Evolutionary conservation across 1,284 basidiomycete genomes (phyloP).

Genomic region (Sparassis latifolia): DNA sequence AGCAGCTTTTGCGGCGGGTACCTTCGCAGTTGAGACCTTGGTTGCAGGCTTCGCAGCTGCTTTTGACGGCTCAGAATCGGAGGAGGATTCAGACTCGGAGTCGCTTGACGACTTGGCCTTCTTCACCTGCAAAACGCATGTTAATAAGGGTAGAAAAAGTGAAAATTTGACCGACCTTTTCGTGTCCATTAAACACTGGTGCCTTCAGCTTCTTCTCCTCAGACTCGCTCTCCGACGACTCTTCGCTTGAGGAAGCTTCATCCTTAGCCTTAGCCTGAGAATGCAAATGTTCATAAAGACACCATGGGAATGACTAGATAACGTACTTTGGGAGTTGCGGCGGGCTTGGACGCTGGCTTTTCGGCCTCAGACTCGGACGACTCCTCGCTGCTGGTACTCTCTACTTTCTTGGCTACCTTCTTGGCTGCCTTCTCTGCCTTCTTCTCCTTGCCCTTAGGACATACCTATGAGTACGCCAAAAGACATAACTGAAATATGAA

Average conservation of each 20-base stretch:
- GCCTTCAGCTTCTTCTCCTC: no score
- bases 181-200: no score
- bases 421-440: conserved; percentile 24
- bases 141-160: neutral
- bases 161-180: neutral
- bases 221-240: neutral
- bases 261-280: conserved; percentile 6
- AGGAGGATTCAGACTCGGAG: no score
- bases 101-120: no score
- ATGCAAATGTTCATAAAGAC: neutral
- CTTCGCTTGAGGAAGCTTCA: conserved; percentile 4
- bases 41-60: no score
- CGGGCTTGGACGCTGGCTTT: conserved; percentile 20
- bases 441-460: conserved; percentile 22
- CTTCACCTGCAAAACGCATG: no score
- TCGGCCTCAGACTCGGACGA: conserved; percentile 24
- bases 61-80: no score
- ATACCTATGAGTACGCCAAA: conserved; percentile 3
- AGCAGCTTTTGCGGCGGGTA: neutral
- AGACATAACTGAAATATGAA: neutral
- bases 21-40: neutral
- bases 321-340: conserved; percentile 18
- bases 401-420: conserved; percentile 8
- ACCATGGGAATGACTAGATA: neutral
- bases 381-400: conserved; percentile 12